These are phyloP conservation scores for Leucocoprinus sp. DNA, from an alignment of 768 basidiomycete species.

Conservation along the genomic window DNA sequence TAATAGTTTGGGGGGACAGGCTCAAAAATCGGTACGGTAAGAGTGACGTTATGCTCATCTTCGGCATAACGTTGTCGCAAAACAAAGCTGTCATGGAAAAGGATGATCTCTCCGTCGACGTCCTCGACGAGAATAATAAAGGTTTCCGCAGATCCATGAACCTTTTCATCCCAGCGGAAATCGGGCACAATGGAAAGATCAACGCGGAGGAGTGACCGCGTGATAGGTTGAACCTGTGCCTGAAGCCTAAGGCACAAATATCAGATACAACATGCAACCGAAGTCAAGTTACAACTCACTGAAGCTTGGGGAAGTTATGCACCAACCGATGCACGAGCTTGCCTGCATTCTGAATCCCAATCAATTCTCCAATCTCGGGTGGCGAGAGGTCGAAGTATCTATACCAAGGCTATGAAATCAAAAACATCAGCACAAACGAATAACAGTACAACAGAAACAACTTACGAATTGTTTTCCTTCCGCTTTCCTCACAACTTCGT, in stretches of 20 bases:
- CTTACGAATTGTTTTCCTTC: slow-evolving; percentile 96
- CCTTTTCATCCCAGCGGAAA: slow-evolving; percentile 95
- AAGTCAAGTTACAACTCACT: slow-evolving; percentile 37
- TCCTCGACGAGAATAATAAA: slow-evolving; percentile 96
- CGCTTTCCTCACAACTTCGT: slow-evolving; percentile 80
- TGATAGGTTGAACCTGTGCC: slow-evolving; percentile 96
- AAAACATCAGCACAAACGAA: not conserved
- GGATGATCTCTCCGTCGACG: slow-evolving; percentile 92
- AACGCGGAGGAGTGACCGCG: slow-evolving; percentile 83
- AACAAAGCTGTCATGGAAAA: slow-evolving; percentile 91
- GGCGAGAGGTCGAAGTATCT: slow-evolving; percentile 42
- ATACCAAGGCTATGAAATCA: slow-evolving; percentile 1
- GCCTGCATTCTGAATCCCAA: slow-evolving; percentile 91
- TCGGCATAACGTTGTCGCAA: slow-evolving; percentile 88
- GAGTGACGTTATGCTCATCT: slow-evolving; percentile 89
- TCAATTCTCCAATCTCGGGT: slow-evolving; percentile 90
- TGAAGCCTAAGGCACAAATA: slow-evolving; percentile 47
- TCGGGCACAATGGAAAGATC: slow-evolving; percentile 95
- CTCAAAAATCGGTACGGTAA: slow-evolving; percentile 95
- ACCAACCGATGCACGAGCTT: slow-evolving; percentile 87
- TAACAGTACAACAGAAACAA: slow-evolving; percentile 10
- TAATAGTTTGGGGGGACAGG: slow-evolving; percentile 98
- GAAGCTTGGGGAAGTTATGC: slow-evolving; percentile 93
- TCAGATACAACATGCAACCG: not conserved
- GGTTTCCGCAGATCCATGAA: slow-evolving; percentile 81